Conservation (phyloP, 352 stramenopile species). For the Pythium myriotylum region DNA sequence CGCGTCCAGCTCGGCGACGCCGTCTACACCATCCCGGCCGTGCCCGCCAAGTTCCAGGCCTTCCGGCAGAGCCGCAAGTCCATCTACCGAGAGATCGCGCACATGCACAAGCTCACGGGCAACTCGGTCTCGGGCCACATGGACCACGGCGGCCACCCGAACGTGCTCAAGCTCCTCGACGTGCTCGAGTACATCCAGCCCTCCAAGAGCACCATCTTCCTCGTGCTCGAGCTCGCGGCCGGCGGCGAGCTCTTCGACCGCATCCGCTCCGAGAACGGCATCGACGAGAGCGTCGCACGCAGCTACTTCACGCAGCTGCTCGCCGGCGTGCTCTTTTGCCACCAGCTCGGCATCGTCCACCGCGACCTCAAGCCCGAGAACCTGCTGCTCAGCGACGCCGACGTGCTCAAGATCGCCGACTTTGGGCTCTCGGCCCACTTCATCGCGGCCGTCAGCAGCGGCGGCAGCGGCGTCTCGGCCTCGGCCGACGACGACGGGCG, state of each 20-base stretch:
- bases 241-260: conserved; percentile 94
- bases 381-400: conserved; percentile 89
- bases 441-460: conserved; percentile 77
- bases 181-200: conserved; percentile 96
- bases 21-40: conserved; percentile 71
- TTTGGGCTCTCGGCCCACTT: conserved; percentile 94
- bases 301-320: conserved; percentile 91
- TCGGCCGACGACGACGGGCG: conserved; percentile 24
- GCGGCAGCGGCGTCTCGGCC: conserved; percentile 31
- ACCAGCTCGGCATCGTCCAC: conserved; percentile 89
- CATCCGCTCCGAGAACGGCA: conserved; percentile 85
- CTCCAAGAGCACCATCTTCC: conserved; percentile 93
- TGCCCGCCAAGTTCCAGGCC: conserved; percentile 93
- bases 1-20: conserved; percentile 39
- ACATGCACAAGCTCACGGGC: conserved; percentile 93
- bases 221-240: conserved; percentile 91
- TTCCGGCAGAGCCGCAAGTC: conserved; percentile 92
- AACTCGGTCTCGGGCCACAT: conserved; percentile 76
- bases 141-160: conserved; percentile 87
- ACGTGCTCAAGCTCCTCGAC: conserved; percentile 96
- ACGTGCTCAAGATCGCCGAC: conserved; percentile 95
- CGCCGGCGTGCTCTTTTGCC: conserved; percentile 88
- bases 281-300: conserved; percentile 81
- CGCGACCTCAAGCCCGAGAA: conserved; percentile 89
- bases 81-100: conserved; percentile 95